These are phyloP conservation scores for Tirmania nivea DNA, from an alignment of 495 filamentous ascomycete genomes.

Conservation along the genomic window DNA sequence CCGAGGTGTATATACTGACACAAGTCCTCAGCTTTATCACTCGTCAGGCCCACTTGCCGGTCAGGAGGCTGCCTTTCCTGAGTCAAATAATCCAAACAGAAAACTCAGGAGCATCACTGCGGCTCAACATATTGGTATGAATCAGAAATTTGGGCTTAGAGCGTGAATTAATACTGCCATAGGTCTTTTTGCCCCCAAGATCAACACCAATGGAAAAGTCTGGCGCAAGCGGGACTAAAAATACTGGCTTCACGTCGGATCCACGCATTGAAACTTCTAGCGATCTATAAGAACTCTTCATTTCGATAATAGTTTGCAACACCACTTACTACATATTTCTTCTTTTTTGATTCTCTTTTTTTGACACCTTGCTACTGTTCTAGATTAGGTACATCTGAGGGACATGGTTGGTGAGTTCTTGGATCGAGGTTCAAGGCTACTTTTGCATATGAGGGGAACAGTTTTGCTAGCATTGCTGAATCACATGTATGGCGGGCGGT, in stretches of 20 bases:
- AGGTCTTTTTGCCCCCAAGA: conserved; percentile 20
- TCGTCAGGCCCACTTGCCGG: conserved; percentile 24
- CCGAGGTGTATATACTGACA: too few relatives aligned
- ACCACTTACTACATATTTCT: too few relatives aligned
- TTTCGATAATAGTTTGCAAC: too few relatives aligned
- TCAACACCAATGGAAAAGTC: conserved; percentile 14
- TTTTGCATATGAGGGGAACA: not conserved
- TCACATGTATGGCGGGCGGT: not conserved
- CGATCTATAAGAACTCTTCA: too few relatives aligned
- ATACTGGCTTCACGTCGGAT: not conserved
- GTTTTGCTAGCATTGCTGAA: not conserved
- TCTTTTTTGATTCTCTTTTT: too few relatives aligned
- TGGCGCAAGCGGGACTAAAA: conserved; percentile 17
- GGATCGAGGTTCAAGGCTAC: not conserved
- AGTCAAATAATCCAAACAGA: conserved; percentile 62
- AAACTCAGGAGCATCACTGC: conserved; percentile 69
- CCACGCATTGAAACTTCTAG: too few relatives aligned
- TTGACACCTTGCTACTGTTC: too few relatives aligned
- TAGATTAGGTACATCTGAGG: not conserved
- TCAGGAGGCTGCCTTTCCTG: conserved; percentile 47
- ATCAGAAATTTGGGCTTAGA: not conserved
- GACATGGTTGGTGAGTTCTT: not conserved
- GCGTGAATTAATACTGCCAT: conserved; percentile 5
- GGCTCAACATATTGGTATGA: conserved; percentile 62
- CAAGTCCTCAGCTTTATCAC: conserved; percentile 25